phyloP scores from a whole-genome alignment of 1,284 basidiomycete genomes.

The Tranzscheliella williamsii region DNA sequence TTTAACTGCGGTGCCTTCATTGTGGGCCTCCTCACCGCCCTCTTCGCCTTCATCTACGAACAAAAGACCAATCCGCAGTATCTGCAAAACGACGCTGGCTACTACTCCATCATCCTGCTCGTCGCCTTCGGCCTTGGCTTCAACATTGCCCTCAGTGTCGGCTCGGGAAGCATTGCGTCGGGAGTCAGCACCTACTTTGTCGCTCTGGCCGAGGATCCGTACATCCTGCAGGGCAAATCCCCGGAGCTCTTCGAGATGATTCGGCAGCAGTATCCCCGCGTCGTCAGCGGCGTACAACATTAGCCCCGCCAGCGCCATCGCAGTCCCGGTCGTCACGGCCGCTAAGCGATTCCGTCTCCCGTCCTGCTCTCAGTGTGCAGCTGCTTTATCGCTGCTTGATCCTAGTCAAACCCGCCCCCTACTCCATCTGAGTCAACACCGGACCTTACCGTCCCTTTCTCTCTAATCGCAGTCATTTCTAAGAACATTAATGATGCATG shows the following conservation, averaged over 20 bases:
- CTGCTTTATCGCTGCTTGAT: too few species aligned
- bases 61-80: constrained; percentile 57
- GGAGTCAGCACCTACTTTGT: constrained; percentile 62
- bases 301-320: too few species aligned
- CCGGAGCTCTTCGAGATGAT: constrained; percentile 49
- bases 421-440: too few species aligned
- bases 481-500: too few species aligned
- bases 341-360: too few species aligned
- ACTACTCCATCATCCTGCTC: constrained; percentile 47
- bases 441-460: too few species aligned
- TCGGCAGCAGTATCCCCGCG: constrained; percentile 54
- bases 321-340: too few species aligned
- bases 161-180: constrained; percentile 54
- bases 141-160: constrained; percentile 59
- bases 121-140: constrained; percentile 58
- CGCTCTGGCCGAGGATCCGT: constrained; percentile 50
- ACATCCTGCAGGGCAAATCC: constrained; percentile 40
- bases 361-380: too few species aligned
- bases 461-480: too few species aligned
- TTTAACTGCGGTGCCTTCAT: constrained; percentile 67
- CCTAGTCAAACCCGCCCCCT: too few species aligned
- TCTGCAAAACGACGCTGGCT: constrained; percentile 37
- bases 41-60: constrained; percentile 82
- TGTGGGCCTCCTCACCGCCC: constrained; percentile 74
- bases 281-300: constrained; percentile 58